Evolutionary conservation across 345 rosid species (phyloP).

Genomic region (Hibiscus tridactylites): DNA sequence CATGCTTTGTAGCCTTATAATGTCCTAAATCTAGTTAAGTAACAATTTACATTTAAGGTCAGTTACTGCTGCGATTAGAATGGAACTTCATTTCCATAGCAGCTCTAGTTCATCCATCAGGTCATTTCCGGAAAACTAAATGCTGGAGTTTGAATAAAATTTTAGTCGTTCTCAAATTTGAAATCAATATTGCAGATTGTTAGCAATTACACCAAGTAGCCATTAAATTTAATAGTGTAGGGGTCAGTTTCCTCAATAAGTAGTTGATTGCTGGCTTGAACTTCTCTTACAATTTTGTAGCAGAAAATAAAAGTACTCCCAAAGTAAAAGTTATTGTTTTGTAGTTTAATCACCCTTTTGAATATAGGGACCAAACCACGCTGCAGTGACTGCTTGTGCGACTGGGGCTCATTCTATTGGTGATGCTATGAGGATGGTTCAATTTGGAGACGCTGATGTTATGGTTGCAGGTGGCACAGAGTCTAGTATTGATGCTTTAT

Average conservation of each 20-base stretch:
- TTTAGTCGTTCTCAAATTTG: neutral
- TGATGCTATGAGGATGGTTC: conserved; percentile 97
- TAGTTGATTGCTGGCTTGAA: neutral
- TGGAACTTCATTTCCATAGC: neutral
- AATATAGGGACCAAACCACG: conserved; percentile 95
- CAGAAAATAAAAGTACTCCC: neutral
- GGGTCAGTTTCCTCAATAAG: neutral
- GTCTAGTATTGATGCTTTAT: conserved; percentile 92
- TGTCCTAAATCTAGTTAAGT: neutral
- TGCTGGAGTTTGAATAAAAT: conserved; percentile 6
- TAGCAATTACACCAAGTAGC: neutral
- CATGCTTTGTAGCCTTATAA: conserved; percentile 2
- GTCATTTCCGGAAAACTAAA: neutral
- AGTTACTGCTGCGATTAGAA: neutral
- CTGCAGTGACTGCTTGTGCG: conserved; percentile 98
- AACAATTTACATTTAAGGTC: neutral
- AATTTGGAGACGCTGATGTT: conserved; percentile 88
- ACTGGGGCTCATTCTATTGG: conserved; percentile 97
- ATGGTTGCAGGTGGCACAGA: conserved; percentile 98
- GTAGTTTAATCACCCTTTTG: conserved; percentile 18
- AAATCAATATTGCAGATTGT: neutral
- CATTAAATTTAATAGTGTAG: neutral
- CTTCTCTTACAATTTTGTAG: neutral
- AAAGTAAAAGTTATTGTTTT: conserved; percentile 1
- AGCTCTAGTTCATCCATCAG: neutral